Evolutionary conservation across 2,329 filamentous ascomycete genomes (phyloP).

Genomic region (Fonsecaea pedrosoi): DNA sequence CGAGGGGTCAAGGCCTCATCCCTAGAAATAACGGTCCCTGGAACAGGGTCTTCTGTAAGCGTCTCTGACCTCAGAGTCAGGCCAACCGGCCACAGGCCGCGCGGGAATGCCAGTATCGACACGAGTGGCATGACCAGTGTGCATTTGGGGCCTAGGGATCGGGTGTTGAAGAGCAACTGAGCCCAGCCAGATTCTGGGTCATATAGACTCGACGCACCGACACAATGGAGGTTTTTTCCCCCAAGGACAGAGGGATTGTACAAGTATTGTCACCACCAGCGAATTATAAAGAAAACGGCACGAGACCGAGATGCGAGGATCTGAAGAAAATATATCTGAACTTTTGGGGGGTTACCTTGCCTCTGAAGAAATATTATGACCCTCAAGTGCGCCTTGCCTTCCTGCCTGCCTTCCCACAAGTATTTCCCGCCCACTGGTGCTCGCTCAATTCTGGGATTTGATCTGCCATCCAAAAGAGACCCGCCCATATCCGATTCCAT

Average conservation of each 20-base stretch:
- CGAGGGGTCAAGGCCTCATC: not conserved
- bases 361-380: not conserved
- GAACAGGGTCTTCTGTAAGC: not conserved
- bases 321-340: not conserved
- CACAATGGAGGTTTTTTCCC: not conserved
- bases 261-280: not conserved
- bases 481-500: not conserved
- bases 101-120: slow-evolving; percentile 23
- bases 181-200: not conserved
- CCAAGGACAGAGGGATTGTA: not conserved
- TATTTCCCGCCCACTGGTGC: not conserved
- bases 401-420: not conserved
- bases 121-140: slow-evolving; percentile 30
- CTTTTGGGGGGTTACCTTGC: not conserved
- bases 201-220: not conserved
- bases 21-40: not conserved
- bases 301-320: not conserved
- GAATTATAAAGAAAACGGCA: not conserved
- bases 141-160: slow-evolving; percentile 31
- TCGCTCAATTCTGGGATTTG: not conserved
- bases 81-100: slow-evolving; percentile 4
- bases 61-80: not conserved
- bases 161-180: slow-evolving; percentile 33
- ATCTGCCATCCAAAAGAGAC: not conserved
- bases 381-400: not conserved